These are phyloP conservation scores for Harrya chromipes DNA, from an alignment of 768 basidiomycete species.

Conservation along the genomic window DNA sequence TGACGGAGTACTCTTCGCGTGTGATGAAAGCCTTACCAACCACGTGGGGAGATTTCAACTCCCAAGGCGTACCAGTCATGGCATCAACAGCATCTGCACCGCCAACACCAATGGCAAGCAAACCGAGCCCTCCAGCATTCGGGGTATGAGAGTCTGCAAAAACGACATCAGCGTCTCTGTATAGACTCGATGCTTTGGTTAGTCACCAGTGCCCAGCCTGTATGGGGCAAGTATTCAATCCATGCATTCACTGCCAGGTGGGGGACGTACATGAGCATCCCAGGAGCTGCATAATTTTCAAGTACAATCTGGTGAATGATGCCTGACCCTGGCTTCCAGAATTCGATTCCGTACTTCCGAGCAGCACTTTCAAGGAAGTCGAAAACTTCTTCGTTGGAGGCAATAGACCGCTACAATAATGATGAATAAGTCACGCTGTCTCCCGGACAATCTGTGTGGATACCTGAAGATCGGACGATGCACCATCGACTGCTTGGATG, in stretches of 20 bases:
- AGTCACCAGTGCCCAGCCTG: constrained; percentile 79
- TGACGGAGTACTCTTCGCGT: not conserved
- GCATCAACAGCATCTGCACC: constrained; percentile 98
- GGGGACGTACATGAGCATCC: constrained; percentile 76
- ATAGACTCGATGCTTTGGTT: not conserved
- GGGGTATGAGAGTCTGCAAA: constrained; percentile 92
- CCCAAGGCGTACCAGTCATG: constrained; percentile 98
- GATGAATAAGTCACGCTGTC: not conserved
- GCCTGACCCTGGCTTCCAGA: constrained; percentile 89
- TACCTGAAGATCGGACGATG: constrained; percentile 81
- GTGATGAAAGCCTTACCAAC: constrained; percentile 49
- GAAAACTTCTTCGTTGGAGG: constrained; percentile 93
- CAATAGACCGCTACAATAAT: constrained; percentile 64
- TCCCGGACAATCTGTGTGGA: not conserved
- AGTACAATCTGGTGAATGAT: constrained; percentile 98
- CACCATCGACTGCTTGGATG: constrained; percentile 91
- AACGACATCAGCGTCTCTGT: constrained; percentile 1
- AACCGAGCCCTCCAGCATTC: constrained; percentile 94
- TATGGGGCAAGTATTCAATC: constrained; percentile 4
- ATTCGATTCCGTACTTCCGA: constrained; percentile 91
- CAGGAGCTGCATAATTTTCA: constrained; percentile 96
- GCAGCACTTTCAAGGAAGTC: constrained; percentile 94
- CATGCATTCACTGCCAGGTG: not conserved
- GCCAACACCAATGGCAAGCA: constrained; percentile 98
- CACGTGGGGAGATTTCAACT: constrained; percentile 86